Evolutionary conservation across 2,329 filamentous ascomycete species (phyloP), one percentile per base, ranked within the genome.

Genomic region (Claviceps maximensis): DNA sequence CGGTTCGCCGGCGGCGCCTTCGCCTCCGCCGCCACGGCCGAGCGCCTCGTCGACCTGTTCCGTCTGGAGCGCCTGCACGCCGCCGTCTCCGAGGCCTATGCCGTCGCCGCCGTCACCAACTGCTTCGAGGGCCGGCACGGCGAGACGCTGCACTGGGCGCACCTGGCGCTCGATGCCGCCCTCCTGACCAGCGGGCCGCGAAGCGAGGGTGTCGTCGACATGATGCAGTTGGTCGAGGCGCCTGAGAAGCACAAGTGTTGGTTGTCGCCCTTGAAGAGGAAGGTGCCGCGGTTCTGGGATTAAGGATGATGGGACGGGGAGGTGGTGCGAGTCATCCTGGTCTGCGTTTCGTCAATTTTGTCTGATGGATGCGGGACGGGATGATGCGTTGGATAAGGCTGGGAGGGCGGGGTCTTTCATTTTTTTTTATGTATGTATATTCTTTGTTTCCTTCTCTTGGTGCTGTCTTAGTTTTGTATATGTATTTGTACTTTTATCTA

Each of bases 11-110:
- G 47, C 4, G 45, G 46, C 17, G 13, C 17, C 7, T 45, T 31
- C 59, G 51, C 56, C 68, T 47, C 59, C 58, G 44, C 68, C 5
- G 56, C 64, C 49, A 69, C 71, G 66, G 70, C 67, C 7, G 66
- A 71, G 59, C 56, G 70, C 49, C 49, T 72, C 29, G 58, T 72
- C 41, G 67, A 63, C 42, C 57, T 74, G 46, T 69, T 67, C 57
- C 57, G 70, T 59, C 68, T 70, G 60, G 71, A 74, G 62, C 60
- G 63, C 38, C 60, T 73, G 23, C 63, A 67, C 60, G 60, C 61
- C 5, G 49, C 58, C 47, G 54, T 67, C 40, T 60, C 65, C 53
- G 67, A 69, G 58, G 68, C 67, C 12, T 70, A 69, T 55, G 59
- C 61, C 45, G 60, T 66, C 33, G 67, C 70, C 21, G 70, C 71